Conservation (phyloP, 805 yeast genomes). For the Cyberlindnera mycetangii region DNA sequence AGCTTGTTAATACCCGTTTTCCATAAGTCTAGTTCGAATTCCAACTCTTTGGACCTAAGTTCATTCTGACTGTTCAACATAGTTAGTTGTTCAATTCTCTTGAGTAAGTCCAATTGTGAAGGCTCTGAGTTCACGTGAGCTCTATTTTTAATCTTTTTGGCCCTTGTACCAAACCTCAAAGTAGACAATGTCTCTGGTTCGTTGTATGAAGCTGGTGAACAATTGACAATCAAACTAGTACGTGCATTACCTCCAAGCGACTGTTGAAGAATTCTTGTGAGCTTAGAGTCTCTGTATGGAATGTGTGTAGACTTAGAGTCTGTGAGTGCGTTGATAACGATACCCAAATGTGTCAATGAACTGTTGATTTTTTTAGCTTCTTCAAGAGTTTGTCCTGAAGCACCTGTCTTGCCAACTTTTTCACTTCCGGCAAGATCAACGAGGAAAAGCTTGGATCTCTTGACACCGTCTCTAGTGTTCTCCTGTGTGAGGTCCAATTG, state of each 20-base stretch:
- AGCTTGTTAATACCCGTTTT: slow-evolving; percentile 18
- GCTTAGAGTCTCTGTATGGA: slow-evolving; percentile 75
- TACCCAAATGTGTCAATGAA: slow-evolving; percentile 74
- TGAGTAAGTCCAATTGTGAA: slow-evolving; percentile 21
- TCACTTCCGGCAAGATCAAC: slow-evolving; percentile 91
- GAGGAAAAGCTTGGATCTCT: slow-evolving; percentile 61
- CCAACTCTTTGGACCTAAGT: slow-evolving; percentile 17
- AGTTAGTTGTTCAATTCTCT: slow-evolving; percentile 22
- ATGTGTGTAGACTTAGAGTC: slow-evolving; percentile 63
- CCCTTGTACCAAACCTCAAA: slow-evolving; percentile 70
- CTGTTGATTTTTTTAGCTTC: slow-evolving; percentile 84
- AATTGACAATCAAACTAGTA: slow-evolving; percentile 69
- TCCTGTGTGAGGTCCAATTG: slow-evolving; percentile 66
- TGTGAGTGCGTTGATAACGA: slow-evolving; percentile 76
- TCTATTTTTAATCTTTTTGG: slow-evolving; percentile 62
- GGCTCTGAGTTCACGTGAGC: slow-evolving; percentile 52
- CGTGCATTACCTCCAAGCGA: slow-evolving; percentile 81
- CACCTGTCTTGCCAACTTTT: slow-evolving; percentile 73
- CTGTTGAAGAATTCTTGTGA: slow-evolving; percentile 75
- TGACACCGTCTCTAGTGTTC: slow-evolving; percentile 52
- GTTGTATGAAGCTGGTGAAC: slow-evolving; percentile 60
- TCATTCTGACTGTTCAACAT: slow-evolving; percentile 18
- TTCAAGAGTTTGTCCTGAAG: slow-evolving; percentile 67
- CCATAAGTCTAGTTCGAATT: slow-evolving; percentile 26
- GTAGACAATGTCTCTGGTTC: slow-evolving; percentile 68